A percentile compares a stretch with the other conserved stretches of the same genome.
phyloP scores from a whole-genome alignment of 2,329 filamentous ascomycete genomes.

The Tolypocladium tropicale region DNA sequence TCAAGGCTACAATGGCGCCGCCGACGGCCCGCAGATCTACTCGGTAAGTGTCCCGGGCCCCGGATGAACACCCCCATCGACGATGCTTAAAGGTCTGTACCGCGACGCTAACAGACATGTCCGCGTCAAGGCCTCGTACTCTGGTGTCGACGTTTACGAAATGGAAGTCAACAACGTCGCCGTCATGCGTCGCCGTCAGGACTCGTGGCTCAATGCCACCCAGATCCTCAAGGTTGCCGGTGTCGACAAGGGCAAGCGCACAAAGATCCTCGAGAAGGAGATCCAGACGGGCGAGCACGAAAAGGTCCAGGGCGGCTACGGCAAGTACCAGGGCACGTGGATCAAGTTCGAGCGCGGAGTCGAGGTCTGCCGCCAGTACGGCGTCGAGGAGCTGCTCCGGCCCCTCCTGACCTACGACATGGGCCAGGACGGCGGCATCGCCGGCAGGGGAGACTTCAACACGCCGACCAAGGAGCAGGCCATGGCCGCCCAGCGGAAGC shows the following conservation, averaged over 20 bases:
- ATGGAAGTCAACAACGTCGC: conserved; percentile 93
- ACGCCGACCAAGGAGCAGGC: conserved; percentile 98
- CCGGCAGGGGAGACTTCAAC: conserved; percentile 68
- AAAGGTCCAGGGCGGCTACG: conserved; percentile 96
- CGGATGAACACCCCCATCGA: neutral
- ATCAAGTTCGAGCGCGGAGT: conserved; percentile 87
- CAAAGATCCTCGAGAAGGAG: conserved; percentile 96
- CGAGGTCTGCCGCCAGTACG: conserved; percentile 77
- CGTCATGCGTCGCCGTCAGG: conserved; percentile 89
- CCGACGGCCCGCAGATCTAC: conserved; percentile 48
- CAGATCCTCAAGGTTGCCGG: conserved; percentile 97
- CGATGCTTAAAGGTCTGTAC: neutral
- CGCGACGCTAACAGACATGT: conserved; percentile 6
- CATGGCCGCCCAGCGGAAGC: conserved; percentile 89
- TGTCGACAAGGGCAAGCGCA: conserved; percentile 94
- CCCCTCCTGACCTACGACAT: conserved; percentile 74
- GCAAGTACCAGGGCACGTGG: conserved; percentile 99
- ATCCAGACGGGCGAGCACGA: conserved; percentile 94
- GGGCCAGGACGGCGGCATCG: conserved; percentile 61
- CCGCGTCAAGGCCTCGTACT: conserved; percentile 64
- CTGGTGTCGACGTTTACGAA: conserved; percentile 92
- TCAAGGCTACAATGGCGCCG: conserved; percentile 19
- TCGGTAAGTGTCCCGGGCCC: conserved; percentile 33
- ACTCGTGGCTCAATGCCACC: conserved; percentile 96
- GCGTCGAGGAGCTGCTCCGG: conserved; percentile 65